Conservation (phyloP, 805 yeast genomes). For the Priceomyces carsonii region DNA sequence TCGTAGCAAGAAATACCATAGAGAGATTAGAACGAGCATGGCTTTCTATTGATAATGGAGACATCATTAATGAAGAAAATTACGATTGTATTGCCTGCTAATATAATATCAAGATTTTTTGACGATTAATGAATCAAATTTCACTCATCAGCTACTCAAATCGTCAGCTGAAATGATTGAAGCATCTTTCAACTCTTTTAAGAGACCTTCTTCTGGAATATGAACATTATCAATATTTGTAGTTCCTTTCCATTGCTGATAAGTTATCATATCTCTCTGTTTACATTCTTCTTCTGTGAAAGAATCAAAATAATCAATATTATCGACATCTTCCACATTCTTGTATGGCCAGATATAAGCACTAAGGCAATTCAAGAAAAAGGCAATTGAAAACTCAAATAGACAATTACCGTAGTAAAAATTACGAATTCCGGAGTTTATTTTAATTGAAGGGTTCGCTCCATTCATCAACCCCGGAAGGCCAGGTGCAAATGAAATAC, state of each 20-base stretch:
- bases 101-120: no score
- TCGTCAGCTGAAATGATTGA: no score
- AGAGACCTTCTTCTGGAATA: not conserved
- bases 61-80: conserved; percentile 2
- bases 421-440: conserved; percentile 11
- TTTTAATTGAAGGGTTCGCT: conserved; percentile 21
- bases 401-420: conserved; percentile 16
- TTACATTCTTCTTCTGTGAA: conserved; percentile 35
- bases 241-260: conserved; percentile 1
- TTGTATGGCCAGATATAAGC: conserved; percentile 35
- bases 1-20: conserved; percentile 1
- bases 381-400: conserved; percentile 26
- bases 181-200: no score
- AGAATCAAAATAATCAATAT: conserved; percentile 37
- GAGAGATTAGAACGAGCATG: conserved; percentile 3
- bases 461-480: conserved; percentile 45
- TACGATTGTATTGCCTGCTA: conserved; percentile 5
- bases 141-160: no score
- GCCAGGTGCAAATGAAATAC: conserved; percentile 46
- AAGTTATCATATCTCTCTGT: conserved; percentile 19
- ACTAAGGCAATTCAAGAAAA: conserved; percentile 34
- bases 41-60: conserved; percentile 5
- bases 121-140: no score
- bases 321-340: conserved; percentile 36
- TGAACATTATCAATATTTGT: not conserved